These are phyloP conservation scores for Baudoinia panamericana DNA, from an alignment of 495 filamentous ascomycete genomes.

Conservation along the genomic window DNA sequence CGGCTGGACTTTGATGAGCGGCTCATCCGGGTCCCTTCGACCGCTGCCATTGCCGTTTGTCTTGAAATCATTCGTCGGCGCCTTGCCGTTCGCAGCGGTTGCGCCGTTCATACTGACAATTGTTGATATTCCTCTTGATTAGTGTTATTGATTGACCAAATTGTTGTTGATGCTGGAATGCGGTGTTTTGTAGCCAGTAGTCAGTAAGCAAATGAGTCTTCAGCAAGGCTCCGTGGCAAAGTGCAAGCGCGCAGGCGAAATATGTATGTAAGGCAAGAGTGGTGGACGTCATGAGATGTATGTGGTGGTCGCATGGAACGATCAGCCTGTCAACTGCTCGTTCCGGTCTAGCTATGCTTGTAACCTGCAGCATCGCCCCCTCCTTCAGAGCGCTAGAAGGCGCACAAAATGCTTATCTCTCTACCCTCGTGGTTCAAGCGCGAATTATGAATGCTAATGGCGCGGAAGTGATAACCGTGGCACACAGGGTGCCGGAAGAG, in stretches of 20 bases:
- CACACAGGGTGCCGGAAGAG: too few species aligned
- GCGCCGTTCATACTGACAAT: conserved; percentile 10
- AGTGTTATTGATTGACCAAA: not conserved
- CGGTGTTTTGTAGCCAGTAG: not conserved
- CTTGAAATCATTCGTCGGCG: conserved; percentile 8
- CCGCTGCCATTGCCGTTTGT: conserved; percentile 1
- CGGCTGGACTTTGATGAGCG: conserved; percentile 65
- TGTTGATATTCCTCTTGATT: not conserved
- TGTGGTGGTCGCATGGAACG: conserved; percentile 1
- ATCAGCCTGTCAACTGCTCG: not conserved
- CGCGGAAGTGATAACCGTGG: too few species aligned
- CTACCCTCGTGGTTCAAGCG: too few species aligned
- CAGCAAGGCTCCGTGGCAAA: not conserved
- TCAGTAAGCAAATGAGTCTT: not conserved
- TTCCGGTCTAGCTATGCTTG: too few species aligned
- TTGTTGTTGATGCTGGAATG: not conserved
- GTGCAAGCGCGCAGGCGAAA: not conserved
- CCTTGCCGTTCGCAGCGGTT: conserved; percentile 14
- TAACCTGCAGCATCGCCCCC: too few species aligned
- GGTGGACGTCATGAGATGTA: not conserved
- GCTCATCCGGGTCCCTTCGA: conserved; percentile 7
- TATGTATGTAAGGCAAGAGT: not conserved
- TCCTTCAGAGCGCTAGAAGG: too few species aligned
- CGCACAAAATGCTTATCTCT: too few species aligned
- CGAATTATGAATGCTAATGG: too few species aligned